These are phyloP conservation scores for Beauveria australis DNA, from an alignment of 2,329 filamentous ascomycete species.

Conservation along the genomic window DNA sequence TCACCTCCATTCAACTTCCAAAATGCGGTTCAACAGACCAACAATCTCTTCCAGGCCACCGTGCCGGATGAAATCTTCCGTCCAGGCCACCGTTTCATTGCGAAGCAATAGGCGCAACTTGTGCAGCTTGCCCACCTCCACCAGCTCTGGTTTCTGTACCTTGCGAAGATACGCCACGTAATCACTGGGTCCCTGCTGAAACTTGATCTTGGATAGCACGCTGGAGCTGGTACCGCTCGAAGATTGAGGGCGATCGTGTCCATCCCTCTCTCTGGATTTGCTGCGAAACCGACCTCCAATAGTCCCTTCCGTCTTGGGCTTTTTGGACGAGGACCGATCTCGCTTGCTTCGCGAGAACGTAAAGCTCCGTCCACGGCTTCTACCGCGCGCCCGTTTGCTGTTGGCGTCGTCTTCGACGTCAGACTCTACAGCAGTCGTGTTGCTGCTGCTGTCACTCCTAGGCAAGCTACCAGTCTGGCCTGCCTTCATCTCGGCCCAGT, in stretches of 20 bases:
- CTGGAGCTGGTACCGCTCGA: conserved; percentile 46
- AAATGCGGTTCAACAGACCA: conserved; percentile 77
- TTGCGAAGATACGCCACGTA: conserved; percentile 81
- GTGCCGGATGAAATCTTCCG: conserved; percentile 79
- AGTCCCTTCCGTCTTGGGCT: conserved; percentile 59
- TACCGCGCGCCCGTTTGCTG: conserved; percentile 37
- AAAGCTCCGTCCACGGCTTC: conserved; percentile 66
- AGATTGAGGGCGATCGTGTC: conserved; percentile 48
- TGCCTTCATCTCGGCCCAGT: conserved; percentile 62
- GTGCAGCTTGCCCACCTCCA: conserved; percentile 92
- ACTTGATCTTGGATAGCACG: conserved; percentile 61
- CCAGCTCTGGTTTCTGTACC: conserved; percentile 68
- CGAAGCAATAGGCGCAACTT: conserved; percentile 82
- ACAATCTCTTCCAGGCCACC: conserved; percentile 92
- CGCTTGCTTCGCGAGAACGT: conserved; percentile 60
- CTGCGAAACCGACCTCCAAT: conserved; percentile 57
- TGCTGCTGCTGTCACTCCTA: conserved; percentile 23
- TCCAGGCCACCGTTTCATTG: conserved; percentile 95
- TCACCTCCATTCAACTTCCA: conserved; percentile 92
- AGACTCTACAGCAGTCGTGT: conserved; percentile 28
- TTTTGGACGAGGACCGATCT: conserved; percentile 60
- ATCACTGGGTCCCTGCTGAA: conserved; percentile 67
- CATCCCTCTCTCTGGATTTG: conserved; percentile 65
- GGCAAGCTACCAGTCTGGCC: conserved; percentile 33
- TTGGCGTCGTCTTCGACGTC: conserved; percentile 36